Conservation (phyloP, 2,329 filamentous ascomycete species). For the Onygena corvina region DNA sequence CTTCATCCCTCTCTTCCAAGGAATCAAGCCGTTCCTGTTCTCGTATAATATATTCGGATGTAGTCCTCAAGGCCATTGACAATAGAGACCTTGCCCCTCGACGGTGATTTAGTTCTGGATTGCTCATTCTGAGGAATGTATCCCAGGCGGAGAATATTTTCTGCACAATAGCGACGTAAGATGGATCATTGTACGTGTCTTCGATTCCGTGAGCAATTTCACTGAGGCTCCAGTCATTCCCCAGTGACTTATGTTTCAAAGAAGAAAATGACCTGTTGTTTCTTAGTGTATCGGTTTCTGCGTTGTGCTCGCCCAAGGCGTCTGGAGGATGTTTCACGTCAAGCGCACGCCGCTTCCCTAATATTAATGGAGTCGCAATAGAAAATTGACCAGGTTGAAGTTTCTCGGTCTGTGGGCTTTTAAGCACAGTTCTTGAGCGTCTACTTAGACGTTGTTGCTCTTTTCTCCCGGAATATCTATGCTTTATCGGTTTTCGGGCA, state of each 20-base stretch:
- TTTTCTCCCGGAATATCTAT: conserved; percentile 28
- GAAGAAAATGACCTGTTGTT: neutral
- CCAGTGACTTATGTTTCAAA: neutral
- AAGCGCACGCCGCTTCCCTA: conserved; percentile 20
- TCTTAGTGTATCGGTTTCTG: neutral
- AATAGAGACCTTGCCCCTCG: conserved; percentile 28
- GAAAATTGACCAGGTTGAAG: conserved; percentile 32
- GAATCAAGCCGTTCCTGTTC: conserved; percentile 29
- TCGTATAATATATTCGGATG: conserved; percentile 29
- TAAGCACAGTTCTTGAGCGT: conserved; percentile 21
- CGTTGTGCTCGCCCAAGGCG: neutral
- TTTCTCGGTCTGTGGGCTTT: conserved; percentile 27
- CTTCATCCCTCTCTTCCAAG: conserved; percentile 22
- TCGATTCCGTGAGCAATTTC: conserved; percentile 25
- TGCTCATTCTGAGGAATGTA: conserved; percentile 29
- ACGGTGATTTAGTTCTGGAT: conserved; percentile 11
- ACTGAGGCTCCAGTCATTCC: conserved; percentile 13
- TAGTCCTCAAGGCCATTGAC: conserved; percentile 26
- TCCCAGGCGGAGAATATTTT: conserved; percentile 27
- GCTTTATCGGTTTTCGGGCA: conserved; percentile 25
- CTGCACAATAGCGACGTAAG: conserved; percentile 26
- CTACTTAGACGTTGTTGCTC: conserved; percentile 18
- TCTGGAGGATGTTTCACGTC: neutral
- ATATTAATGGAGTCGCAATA: conserved; percentile 33
- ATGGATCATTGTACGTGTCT: conserved; percentile 17